Conservation (phyloP, 169 alveolate species). For the Babesia caballi region DNA sequence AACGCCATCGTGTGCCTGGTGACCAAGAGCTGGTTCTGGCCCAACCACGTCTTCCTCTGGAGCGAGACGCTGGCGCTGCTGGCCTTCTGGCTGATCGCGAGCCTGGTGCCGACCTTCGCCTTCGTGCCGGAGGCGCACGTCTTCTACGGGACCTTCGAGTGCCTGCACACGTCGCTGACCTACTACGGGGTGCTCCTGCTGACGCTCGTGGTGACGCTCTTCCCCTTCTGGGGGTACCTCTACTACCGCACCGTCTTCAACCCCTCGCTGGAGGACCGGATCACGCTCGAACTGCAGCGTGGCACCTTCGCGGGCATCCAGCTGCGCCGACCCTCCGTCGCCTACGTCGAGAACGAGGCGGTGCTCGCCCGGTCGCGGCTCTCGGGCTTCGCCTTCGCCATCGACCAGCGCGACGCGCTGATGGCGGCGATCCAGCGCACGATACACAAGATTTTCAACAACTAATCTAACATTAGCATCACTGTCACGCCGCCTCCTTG, state of each 20-base stretch:
- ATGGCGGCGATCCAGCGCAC: constrained; percentile 64
- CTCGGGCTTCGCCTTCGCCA: constrained; percentile 72
- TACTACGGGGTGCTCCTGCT: constrained; percentile 53
- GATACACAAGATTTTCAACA: constrained; percentile 57
- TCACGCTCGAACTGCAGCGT: constrained; percentile 58
- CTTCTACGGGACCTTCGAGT: constrained; percentile 69
- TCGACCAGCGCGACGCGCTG: constrained; percentile 67
- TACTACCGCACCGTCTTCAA: constrained; percentile 58
- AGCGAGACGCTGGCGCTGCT: constrained; percentile 49
- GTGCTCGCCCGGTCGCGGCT: constrained; percentile 1
- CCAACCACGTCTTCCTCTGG: constrained; percentile 53
- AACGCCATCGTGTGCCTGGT: constrained; percentile 67
- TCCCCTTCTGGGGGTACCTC: constrained; percentile 63
- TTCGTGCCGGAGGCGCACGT: constrained; percentile 71
- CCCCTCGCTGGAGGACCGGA: constrained; percentile 72
- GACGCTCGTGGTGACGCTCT: constrained; percentile 52
- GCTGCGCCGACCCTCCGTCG: constrained; percentile 42
- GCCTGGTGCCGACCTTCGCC: constrained; percentile 58
- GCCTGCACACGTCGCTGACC: constrained; percentile 50
- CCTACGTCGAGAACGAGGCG: constrained; percentile 55
- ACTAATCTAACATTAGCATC: constrained; percentile 66
- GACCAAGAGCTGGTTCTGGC: constrained; percentile 69
- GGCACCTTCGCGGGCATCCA: constrained; percentile 68
- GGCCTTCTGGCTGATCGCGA: constrained; percentile 63
- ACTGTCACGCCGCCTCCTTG: constrained; percentile 84